Evolutionary conservation across 208 protist genomes (phyloP).

Genomic region (Acanthamoeba castellanii): DNA sequence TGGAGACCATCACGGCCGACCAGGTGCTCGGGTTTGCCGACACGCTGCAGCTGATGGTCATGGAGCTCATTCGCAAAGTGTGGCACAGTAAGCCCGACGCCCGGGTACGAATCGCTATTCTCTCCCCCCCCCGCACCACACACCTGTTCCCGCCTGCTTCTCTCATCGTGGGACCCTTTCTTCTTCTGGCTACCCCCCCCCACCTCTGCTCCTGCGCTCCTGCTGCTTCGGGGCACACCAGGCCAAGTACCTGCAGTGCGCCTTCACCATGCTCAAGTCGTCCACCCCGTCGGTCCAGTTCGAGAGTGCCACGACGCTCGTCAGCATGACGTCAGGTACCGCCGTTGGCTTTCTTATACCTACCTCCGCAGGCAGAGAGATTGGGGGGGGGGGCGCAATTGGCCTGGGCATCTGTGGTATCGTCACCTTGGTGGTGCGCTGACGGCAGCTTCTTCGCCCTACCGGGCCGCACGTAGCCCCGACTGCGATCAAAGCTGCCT

Average conservation of each 20-base stretch:
- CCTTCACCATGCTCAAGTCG: conserved; percentile 96
- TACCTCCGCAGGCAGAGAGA: too few species aligned
- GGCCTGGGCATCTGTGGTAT: too few species aligned
- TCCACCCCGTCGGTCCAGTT: conserved; percentile 95
- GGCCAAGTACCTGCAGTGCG: conserved; percentile 95
- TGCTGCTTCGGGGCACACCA: too few species aligned
- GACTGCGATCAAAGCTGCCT: conserved; percentile 95
- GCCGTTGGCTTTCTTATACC: too few species aligned
- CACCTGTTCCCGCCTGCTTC: too few species aligned
- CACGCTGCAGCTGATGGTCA: conserved; percentile 93
- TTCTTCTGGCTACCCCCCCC: too few species aligned
- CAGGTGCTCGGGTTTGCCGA: conserved; percentile 90
- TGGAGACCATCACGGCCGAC: conserved; percentile 91
- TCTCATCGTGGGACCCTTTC: too few species aligned
- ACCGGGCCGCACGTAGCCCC: conserved; percentile 92
- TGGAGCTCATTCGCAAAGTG: conserved; percentile 91
- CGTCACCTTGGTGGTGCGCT: too few species aligned
- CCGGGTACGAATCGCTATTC: conserved; percentile 13
- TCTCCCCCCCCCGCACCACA: too few species aligned
- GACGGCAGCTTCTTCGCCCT: too few species aligned
- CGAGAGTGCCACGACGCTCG: conserved; percentile 95
- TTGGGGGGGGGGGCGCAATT: too few species aligned
- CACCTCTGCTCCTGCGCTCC: too few species aligned
- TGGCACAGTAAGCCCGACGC: conserved; percentile 65
- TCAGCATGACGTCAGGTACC: conserved; percentile 92